Evolutionary conservation across 352 stramenopile species (phyloP).

Genomic region (Phytophthora foliorum): DNA sequence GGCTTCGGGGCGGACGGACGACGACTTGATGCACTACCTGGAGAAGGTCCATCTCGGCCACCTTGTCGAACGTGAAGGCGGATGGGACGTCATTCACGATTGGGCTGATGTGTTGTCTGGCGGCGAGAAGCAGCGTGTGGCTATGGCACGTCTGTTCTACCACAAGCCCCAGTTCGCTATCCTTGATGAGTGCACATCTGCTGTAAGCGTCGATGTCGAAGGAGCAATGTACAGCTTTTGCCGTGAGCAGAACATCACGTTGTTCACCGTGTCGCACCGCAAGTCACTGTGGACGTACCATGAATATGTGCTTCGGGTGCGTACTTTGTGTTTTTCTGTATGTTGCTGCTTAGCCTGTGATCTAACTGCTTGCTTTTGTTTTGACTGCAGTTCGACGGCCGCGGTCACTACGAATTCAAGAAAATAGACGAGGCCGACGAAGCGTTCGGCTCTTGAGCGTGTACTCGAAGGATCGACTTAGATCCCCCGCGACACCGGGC

Average conservation of each 20-base stretch:
- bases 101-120: slow-evolving; percentile 91
- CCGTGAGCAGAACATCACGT: slow-evolving; percentile 90
- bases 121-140: slow-evolving; percentile 93
- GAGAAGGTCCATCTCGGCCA: slow-evolving; percentile 87
- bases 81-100: slow-evolving; percentile 85
- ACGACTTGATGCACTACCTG: slow-evolving; percentile 74
- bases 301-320: slow-evolving; percentile 84
- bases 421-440: slow-evolving; percentile 84
- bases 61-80: slow-evolving; percentile 76
- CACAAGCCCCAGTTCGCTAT: slow-evolving; percentile 93
- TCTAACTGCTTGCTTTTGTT: slow-evolving; percentile 16
- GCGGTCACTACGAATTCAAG: slow-evolving; percentile 89
- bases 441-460: slow-evolving; percentile 76
- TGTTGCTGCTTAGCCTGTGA: slow-evolving; percentile 7
- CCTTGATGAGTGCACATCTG: slow-evolving; percentile 90
- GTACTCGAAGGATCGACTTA: slow-evolving; percentile 9
- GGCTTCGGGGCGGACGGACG: slow-evolving; percentile 57
- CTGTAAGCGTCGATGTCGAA: slow-evolving; percentile 90
- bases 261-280: slow-evolving; percentile 93
- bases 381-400: slow-evolving; percentile 77
- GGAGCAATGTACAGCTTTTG: slow-evolving; percentile 89
- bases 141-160: slow-evolving; percentile 92
- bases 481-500: background rate
- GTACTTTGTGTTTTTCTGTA: slow-evolving; percentile 23
- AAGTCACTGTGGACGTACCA: slow-evolving; percentile 93